Evolutionary conservation across 73 alveolate genomes (phyloP).

Genomic region (Blepharisma stoltei): DNA sequence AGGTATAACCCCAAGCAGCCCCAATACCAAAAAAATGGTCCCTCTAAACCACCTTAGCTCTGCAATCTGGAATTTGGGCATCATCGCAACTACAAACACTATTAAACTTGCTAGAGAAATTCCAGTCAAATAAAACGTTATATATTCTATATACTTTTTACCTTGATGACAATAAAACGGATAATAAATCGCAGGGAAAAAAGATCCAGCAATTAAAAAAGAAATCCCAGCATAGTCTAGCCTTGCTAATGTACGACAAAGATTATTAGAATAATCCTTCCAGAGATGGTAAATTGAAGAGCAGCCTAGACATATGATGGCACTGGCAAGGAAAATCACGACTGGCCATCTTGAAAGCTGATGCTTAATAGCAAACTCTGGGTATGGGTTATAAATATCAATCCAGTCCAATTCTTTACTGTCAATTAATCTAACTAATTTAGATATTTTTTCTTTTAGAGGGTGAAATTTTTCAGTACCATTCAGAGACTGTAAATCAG

Average conservation of each 20-base stretch:
- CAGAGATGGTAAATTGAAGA: slow-evolving; percentile 82
- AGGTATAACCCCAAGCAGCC: slow-evolving; percentile 84
- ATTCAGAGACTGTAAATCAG: neutral
- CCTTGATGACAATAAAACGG: slow-evolving; percentile 72
- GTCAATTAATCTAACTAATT: slow-evolving; percentile 35
- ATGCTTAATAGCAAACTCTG: neutral
- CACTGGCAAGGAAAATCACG: slow-evolving; percentile 71
- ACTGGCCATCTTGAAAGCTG: slow-evolving; percentile 76
- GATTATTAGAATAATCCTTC: slow-evolving; percentile 52
- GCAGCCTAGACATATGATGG: slow-evolving; percentile 76
- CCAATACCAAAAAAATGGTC: slow-evolving; percentile 67
- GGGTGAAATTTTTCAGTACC: neutral
- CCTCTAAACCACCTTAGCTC: slow-evolving; percentile 75
- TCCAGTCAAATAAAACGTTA: slow-evolving; percentile 41
- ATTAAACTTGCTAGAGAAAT: slow-evolving; percentile 53
- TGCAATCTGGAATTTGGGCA: slow-evolving; percentile 73
- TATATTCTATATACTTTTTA: slow-evolving; percentile 17
- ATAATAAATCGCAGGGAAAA: slow-evolving; percentile 87
- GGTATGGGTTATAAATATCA: slow-evolving; percentile 38
- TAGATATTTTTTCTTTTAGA: neutral
- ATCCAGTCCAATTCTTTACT: slow-evolving; percentile 49
- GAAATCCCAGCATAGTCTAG: slow-evolving; percentile 95
- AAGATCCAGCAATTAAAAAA: slow-evolving; percentile 85
- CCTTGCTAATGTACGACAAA: slow-evolving; percentile 60
- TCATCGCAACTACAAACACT: slow-evolving; percentile 63